phyloP scores from a whole-genome alignment of 176 grass and related monocot species.

The Avena eriantha region DNA sequence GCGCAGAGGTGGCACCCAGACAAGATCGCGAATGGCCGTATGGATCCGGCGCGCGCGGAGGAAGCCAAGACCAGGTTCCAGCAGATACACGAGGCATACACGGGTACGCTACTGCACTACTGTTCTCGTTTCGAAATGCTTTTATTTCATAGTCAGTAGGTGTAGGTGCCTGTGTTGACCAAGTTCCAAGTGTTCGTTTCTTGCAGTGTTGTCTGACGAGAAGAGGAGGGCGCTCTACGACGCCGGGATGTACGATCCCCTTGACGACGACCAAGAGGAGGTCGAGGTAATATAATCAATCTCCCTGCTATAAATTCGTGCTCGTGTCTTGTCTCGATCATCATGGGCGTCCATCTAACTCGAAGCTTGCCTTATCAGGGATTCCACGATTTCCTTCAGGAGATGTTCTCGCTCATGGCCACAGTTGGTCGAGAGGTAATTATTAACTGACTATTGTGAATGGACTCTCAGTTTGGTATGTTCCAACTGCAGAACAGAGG shows the following conservation, averaged over 20 bases:
- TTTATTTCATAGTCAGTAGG: background rate
- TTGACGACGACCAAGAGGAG: conserved; percentile 65
- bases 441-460: background rate
- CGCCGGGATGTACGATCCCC: conserved; percentile 65
- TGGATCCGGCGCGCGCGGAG: conserved; percentile 58
- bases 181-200: background rate
- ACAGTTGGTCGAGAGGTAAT: conserved; percentile 69
- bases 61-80: conserved; percentile 84
- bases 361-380: conserved; percentile 43
- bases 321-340: background rate
- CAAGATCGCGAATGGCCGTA: conserved; percentile 42
- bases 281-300: conserved; percentile 63
- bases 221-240: conserved; percentile 76
- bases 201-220: conserved; percentile 77
- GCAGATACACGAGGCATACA: conserved; percentile 85
- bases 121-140: background rate
- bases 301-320: background rate
- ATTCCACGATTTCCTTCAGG: conserved; percentile 83
- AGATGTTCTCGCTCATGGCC: conserved; percentile 91
- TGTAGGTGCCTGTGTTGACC: background rate
- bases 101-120: conserved; percentile 44
- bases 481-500: background rate
- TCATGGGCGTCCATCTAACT: background rate
- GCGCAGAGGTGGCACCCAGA: conserved; percentile 92
- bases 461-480: background rate